Evolutionary conservation across 1,284 basidiomycete species (phyloP).

Genomic region (Irpex rosettiformis): DNA sequence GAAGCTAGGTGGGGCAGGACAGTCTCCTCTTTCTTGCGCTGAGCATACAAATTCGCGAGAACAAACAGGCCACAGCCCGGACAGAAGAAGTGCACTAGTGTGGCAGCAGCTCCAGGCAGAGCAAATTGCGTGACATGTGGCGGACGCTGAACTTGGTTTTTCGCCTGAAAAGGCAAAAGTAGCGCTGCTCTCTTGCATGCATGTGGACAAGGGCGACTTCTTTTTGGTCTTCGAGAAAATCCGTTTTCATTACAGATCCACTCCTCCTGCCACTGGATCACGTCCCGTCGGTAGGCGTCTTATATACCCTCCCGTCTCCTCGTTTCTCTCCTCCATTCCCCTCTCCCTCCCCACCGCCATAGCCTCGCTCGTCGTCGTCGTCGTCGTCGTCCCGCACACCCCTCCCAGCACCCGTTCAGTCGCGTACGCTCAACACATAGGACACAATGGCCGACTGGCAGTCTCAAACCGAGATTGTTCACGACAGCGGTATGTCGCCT

Average conservation of each 20-base stretch:
- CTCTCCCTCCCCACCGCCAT: conserved; percentile 11
- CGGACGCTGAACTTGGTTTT: neutral
- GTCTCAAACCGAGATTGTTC: conserved; percentile 43
- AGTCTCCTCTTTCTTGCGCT: neutral
- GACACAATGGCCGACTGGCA: conserved; percentile 37
- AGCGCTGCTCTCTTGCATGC: neutral
- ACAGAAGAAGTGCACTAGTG: neutral
- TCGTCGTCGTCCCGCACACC: conserved; percentile 4
- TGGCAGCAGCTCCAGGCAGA: neutral
- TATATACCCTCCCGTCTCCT: conserved; percentile 1
- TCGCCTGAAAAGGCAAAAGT: neutral
- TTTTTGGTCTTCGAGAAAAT: neutral
- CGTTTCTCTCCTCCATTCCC: conserved; percentile 14
- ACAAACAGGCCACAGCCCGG: neutral
- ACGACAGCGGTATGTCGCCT: conserved; percentile 44
- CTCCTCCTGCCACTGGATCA: neutral
- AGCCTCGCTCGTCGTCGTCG: conserved; percentile 7
- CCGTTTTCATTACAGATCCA: neutral
- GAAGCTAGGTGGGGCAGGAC: neutral
- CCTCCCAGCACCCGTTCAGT: neutral
- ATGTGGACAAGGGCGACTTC: neutral
- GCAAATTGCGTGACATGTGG: neutral
- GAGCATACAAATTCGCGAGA: neutral
- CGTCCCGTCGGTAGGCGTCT: neutral
- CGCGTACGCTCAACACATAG: neutral